Conservation (phyloP, 495 filamentous ascomycete genomes). For the Xylaria telfairii region DNA sequence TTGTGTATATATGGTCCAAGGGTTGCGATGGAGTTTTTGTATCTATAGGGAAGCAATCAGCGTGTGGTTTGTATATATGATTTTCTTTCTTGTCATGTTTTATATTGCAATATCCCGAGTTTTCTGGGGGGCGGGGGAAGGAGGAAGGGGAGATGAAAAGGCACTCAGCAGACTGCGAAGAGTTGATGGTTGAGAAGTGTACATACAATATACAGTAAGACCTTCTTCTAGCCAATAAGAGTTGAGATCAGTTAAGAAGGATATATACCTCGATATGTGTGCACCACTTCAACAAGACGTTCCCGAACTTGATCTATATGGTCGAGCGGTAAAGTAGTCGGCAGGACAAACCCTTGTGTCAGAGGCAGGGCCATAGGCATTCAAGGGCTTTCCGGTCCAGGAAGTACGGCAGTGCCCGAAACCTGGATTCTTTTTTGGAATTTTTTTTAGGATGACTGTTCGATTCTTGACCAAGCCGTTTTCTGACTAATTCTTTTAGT, state of each 20-base stretch:
- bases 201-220: not conserved
- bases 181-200: not conserved
- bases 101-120: not conserved
- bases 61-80: slow-evolving; percentile 12
- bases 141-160: not conserved
- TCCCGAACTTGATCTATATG: slow-evolving; percentile 2
- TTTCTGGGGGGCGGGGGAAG: not conserved
- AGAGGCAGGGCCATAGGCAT: slow-evolving; percentile 4
- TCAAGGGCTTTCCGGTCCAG: not conserved
- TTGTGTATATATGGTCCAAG: slow-evolving; percentile 2
- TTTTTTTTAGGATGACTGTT: not conserved
- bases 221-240: not conserved
- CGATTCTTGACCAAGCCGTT: too few species aligned
- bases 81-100: not conserved
- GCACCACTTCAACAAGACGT: not conserved
- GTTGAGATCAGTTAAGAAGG: not conserved
- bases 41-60: slow-evolving; percentile 1
- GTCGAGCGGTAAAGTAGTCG: not conserved
- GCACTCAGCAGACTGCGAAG: slow-evolving; percentile 1
- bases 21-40: not conserved
- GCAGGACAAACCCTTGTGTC: slow-evolving; percentile 1
- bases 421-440: not conserved
- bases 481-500: not conserved
- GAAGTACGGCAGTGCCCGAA: not conserved
- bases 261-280: not conserved